Evolutionary conservation across 2,329 filamentous ascomycete species (phyloP).

Genomic region (Daldinia eschscholtzii): DNA sequence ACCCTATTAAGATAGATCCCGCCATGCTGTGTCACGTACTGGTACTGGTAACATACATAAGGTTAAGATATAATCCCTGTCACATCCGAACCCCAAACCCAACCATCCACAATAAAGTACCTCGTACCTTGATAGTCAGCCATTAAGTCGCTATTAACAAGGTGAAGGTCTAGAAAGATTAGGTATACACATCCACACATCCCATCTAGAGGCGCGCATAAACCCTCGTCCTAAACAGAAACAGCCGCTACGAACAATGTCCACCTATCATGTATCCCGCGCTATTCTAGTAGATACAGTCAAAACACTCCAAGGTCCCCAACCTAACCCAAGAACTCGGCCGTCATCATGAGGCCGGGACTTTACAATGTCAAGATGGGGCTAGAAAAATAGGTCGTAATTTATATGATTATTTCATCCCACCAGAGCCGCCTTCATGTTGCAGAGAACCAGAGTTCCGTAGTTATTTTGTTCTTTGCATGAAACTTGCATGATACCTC

Average conservation of each 20-base stretch:
- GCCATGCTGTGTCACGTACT: slow-evolving; percentile 18
- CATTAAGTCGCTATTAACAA: background rate
- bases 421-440: slow-evolving; percentile 12
- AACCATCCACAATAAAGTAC: background rate
- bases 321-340: slow-evolving; percentile 33
- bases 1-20: slow-evolving; percentile 25
- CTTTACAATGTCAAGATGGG: slow-evolving; percentile 31
- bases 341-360: slow-evolving; percentile 21
- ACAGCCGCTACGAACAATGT: slow-evolving; percentile 36
- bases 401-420: slow-evolving; percentile 26
- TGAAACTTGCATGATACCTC: slow-evolving; percentile 13
- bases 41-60: background rate
- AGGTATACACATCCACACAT: background rate
- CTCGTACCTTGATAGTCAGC: background rate
- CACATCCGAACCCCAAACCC: background rate
- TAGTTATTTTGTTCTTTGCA: slow-evolving; percentile 13
- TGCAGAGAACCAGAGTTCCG: slow-evolving; percentile 21
- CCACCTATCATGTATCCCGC: slow-evolving; percentile 39
- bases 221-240: slow-evolving; percentile 40
- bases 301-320: slow-evolving; percentile 23
- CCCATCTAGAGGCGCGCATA: slow-evolving; percentile 42
- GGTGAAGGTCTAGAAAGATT: slow-evolving; percentile 19
- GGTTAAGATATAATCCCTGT: background rate
- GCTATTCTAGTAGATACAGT: slow-evolving; percentile 31
- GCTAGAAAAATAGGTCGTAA: slow-evolving; percentile 23